phyloP scores from a whole-genome alignment of 164 flowering plant genomes.

The Hamamelis virginiana region DNA sequence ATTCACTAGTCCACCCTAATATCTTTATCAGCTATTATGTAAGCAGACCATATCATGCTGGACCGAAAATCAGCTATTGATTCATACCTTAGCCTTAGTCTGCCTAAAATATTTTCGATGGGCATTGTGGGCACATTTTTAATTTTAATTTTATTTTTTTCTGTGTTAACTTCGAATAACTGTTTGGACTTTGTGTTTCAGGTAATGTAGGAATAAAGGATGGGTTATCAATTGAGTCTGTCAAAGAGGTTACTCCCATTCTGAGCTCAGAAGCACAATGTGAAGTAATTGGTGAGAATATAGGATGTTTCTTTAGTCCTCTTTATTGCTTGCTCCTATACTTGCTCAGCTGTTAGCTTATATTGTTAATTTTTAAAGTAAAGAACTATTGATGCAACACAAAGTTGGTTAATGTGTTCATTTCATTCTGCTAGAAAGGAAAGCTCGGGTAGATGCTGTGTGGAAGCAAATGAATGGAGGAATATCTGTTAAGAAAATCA shows the following conservation, averaged over 20 bases:
- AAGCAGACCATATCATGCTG: too few relatives aligned
- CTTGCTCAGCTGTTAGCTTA: background rate
- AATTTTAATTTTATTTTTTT: too few relatives aligned
- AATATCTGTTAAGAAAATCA: conserved; percentile 38
- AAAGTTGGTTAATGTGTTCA: background rate
- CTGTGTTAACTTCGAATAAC: background rate
- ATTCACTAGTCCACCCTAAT: too few relatives aligned
- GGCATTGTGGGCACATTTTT: background rate
- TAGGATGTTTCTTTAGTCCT: background rate
- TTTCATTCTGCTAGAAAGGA: conserved; percentile 44
- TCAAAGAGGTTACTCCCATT: conserved; percentile 22
- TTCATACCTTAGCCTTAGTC: too few relatives aligned
- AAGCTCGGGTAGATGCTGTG: conserved; percentile 68
- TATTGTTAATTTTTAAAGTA: background rate
- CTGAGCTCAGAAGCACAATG: conserved; percentile 24
- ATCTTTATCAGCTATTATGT: too few relatives aligned
- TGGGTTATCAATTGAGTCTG: conserved; percentile 6
- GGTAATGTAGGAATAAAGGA: conserved; percentile 17
- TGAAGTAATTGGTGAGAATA: conserved; percentile 37
- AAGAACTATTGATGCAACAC: background rate
- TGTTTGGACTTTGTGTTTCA: conserved; percentile 8
- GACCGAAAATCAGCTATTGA: too few relatives aligned
- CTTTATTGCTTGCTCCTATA: background rate
- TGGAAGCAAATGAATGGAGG: conserved; percentile 93
- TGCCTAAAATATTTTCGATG: too few relatives aligned